Base-by-base conservation (phyloP, 768 basidiomycete genomes). In the Collybia mongolica region DNA sequence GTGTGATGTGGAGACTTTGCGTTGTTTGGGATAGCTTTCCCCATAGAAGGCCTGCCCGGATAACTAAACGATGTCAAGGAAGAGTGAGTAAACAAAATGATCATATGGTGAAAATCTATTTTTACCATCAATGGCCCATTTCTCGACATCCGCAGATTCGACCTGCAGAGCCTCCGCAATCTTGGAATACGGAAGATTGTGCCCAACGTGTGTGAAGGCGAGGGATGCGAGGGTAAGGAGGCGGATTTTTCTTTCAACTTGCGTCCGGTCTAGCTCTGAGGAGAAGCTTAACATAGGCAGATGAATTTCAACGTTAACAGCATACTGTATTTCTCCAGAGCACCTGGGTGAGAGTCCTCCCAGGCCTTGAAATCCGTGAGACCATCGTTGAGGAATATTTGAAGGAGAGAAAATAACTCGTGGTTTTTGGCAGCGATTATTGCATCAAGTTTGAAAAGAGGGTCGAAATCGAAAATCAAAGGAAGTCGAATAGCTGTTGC, bases 101-200 rank as follows among this genome's bases (percentile, higher is more conserved):
- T 26, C 26, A 5, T 38, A 28, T 24, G 3, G 38, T 39, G 52
- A 14, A 26, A 26, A 46, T 44, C 39, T 45, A 17, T 6, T 46
- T 74, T 53, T 60, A 92, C 91, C 85, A 68, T 93, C 90, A 54
- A 94, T 93, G 36, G 84, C 83, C 90, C 90, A 93, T 60, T 80
- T 84, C 65, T 94, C 93, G 23, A 94, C 90, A 52, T 89, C 74
- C 20, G 77, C 71, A 18, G 66, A 53, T 20, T 83, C 77, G 6
- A 91, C 81, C 55, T 89, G 80, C 39, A 94, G 68, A 11, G 80
- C 74, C 23, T 81, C 72, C 1, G 86, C 84, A 32, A 95, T 81
- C 58, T 76, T 79, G 8, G 80, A 64, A 65, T 94, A 94, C 0
- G 85, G 68, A 12, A 95, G 72, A 57, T 85, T 83, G 40, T 81